These are phyloP conservation scores for Elongisporangium undulatum DNA, from an alignment of 352 stramenopile species.

Conservation along the genomic window DNA sequence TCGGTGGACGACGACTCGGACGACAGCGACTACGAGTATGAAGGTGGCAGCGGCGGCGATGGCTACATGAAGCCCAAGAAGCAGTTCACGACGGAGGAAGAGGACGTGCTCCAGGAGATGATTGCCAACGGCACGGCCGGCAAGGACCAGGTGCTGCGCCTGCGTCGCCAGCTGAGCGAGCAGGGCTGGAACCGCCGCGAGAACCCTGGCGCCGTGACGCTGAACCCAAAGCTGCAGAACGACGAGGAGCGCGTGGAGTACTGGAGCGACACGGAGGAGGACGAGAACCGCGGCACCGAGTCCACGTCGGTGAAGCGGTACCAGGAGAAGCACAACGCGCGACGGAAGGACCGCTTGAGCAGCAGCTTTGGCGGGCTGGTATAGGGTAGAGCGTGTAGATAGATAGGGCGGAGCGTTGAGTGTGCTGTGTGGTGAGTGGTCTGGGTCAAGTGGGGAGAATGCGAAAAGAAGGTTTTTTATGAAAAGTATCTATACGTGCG, in stretches of 20 bases:
- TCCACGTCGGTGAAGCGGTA: constrained; percentile 39
- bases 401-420: not conserved
- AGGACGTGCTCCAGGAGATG: constrained; percentile 75
- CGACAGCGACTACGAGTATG: constrained; percentile 42
- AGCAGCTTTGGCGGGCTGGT: not conserved
- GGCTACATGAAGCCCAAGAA: constrained; percentile 59
- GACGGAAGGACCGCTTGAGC: constrained; percentile 45
- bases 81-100: constrained; percentile 63
- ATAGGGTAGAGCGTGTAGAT: not conserved
- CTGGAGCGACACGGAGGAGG: constrained; percentile 11
- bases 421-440: not conserved
- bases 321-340: constrained; percentile 48
- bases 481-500: not conserved
- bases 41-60: constrained; percentile 24
- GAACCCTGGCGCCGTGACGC: constrained; percentile 23
- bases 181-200: constrained; percentile 54
- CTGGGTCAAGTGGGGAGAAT: not conserved
- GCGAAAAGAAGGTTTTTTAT: not conserved
- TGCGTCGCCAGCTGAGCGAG: constrained; percentile 66
- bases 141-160: constrained; percentile 59
- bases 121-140: constrained; percentile 69
- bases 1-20: constrained; percentile 23
- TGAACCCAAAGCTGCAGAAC: not conserved
- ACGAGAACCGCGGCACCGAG: constrained; percentile 8
- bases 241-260: constrained; percentile 19